phyloP scores from a whole-genome alignment of 148 eudicot species.

The Cornus kousa region DNA sequence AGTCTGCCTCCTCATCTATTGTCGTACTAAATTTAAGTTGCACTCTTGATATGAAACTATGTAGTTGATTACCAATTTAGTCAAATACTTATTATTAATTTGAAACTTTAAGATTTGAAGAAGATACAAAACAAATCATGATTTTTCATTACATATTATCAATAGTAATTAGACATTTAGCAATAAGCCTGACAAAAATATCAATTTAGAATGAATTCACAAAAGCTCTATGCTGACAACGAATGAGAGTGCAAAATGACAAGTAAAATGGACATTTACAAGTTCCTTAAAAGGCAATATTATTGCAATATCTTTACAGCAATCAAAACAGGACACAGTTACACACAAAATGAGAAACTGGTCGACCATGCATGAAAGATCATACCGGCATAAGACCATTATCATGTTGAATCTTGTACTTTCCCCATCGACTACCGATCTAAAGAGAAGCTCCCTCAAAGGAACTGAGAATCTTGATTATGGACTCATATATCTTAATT shows the following conservation, averaged over 20 bases:
- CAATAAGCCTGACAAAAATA: neutral
- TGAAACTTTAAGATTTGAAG: neutral
- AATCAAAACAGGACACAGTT: neutral
- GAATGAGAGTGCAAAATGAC: neutral
- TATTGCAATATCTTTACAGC: neutral
- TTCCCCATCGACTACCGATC: neutral
- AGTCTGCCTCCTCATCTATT: too few species aligned
- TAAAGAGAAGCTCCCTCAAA: constrained; percentile 33
- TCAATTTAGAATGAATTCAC: neutral
- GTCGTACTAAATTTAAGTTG: too few species aligned
- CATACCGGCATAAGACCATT: neutral
- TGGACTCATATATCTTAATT: constrained; percentile 69
- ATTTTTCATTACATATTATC: neutral
- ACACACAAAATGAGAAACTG: neutral
- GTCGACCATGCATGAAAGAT: neutral
- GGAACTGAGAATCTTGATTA: constrained; percentile 71
- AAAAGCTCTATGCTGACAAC: too few species aligned
- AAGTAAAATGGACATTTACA: neutral
- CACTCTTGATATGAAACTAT: too few species aligned
- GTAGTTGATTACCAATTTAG: neutral
- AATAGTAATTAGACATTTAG: neutral
- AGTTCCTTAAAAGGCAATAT: neutral
- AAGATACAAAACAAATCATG: neutral
- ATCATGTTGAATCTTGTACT: neutral
- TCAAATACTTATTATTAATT: neutral